Evolutionary conservation across 2,329 filamentous ascomycete genomes (phyloP).

Genomic region (Berkeleyomyces basicola): DNA sequence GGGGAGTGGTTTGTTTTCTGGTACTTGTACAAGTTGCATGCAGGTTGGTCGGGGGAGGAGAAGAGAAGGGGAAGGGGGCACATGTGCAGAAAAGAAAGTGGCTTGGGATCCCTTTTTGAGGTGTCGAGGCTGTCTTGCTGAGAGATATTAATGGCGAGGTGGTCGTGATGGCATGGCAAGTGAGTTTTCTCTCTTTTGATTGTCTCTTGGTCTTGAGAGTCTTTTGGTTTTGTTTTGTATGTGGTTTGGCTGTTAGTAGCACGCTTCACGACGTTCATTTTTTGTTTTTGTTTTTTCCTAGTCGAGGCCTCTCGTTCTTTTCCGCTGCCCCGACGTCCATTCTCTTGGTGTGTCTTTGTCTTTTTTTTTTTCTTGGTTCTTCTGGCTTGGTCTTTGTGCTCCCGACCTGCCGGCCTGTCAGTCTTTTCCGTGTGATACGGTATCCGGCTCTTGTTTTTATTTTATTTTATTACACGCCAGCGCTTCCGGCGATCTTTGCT

Average conservation of each 20-base stretch:
- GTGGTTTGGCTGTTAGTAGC: not conserved
- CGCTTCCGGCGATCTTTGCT: not conserved
- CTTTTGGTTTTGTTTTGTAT: not conserved
- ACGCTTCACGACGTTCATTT: not conserved
- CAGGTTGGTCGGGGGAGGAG: too few species aligned
- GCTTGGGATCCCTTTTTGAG: not conserved
- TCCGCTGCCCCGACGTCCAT: constrained; percentile 10
- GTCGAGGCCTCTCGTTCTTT: constrained; percentile 7
- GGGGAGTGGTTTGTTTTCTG: not conserved
- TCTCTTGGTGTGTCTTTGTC: constrained; percentile 8
- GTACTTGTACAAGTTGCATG: too few species aligned
- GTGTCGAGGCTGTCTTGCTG: not conserved
- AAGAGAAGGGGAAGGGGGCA: not conserved
- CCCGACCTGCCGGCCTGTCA: not conserved
- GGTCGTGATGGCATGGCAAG: not conserved
- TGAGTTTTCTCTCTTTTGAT: not conserved
- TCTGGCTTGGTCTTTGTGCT: not conserved
- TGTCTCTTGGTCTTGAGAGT: not conserved
- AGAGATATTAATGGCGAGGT: not conserved
- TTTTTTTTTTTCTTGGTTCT: constrained; percentile 2
- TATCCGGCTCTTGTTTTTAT: not conserved
- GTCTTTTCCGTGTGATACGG: constrained; percentile 1
- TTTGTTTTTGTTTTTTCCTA: too few species aligned
- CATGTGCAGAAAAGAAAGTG: not conserved
- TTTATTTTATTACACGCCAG: not conserved